These are phyloP conservation scores for Vicia sativa DNA, from an alignment of 306 rosid species.

Conservation along the genomic window DNA sequence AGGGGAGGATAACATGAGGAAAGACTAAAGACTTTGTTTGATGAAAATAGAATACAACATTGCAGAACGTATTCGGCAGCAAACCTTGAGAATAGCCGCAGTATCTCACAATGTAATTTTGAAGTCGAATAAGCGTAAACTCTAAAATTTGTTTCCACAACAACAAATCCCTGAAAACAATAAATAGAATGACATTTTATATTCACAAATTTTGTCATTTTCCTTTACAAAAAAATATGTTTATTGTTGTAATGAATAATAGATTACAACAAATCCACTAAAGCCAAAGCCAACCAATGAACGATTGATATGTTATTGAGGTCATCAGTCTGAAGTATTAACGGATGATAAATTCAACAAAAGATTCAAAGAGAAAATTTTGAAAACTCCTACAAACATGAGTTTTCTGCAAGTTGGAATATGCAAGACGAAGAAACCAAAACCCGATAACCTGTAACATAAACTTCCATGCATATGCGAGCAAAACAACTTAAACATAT, in stretches of 20 bases:
- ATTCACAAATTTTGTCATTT: constrained; percentile 24
- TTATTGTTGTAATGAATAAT: constrained; percentile 12
- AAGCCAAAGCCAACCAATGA: constrained; percentile 25
- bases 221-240: not conserved
- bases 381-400: constrained; percentile 14
- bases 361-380: constrained; percentile 33
- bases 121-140: constrained; percentile 90
- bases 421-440: constrained; percentile 20
- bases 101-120: constrained; percentile 88
- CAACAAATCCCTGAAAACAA: constrained; percentile 78
- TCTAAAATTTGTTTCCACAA: constrained; percentile 93
- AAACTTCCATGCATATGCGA: constrained; percentile 20
- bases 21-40: constrained; percentile 18
- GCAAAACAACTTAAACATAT: constrained; percentile 24
- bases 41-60: constrained; percentile 25
- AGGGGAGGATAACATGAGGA: not conserved
- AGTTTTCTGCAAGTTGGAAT: constrained; percentile 15
- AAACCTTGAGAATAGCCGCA: constrained; percentile 86
- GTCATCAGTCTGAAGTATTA: not conserved
- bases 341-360: constrained; percentile 1
- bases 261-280: constrained; percentile 8
- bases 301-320: not conserved
- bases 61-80: constrained; percentile 32
- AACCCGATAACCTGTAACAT: not conserved
- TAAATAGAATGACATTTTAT: constrained; percentile 12